These are phyloP conservation scores for Yamadazyma tumulicola DNA, from an alignment of 805 yeast species.

Conservation along the genomic window DNA sequence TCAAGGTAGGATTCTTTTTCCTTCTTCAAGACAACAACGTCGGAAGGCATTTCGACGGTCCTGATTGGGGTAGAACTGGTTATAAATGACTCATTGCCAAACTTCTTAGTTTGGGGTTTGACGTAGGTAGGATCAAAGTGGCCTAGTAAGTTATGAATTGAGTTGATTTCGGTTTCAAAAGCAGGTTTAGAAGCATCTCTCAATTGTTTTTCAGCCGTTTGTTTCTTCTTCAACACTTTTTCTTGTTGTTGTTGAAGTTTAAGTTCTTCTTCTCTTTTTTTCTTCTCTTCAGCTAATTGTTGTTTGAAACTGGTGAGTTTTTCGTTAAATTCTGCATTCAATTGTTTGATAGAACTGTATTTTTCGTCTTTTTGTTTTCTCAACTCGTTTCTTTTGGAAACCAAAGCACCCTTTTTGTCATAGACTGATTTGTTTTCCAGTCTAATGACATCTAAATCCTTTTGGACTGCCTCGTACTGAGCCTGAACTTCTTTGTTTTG, in stretches of 20 bases:
- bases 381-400: conserved; percentile 62
- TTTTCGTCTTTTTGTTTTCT: conserved; percentile 66
- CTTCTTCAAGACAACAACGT: conserved; percentile 60
- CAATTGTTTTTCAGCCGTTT: conserved; percentile 61
- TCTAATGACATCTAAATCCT: conserved; percentile 65
- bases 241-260: conserved; percentile 50
- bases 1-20: conserved; percentile 59
- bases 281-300: conserved; percentile 64
- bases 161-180: conserved; percentile 69
- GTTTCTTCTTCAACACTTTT: conserved; percentile 51
- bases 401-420: conserved; percentile 63
- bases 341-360: conserved; percentile 62
- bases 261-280: conserved; percentile 67
- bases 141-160: conserved; percentile 67
- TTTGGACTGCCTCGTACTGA: conserved; percentile 65
- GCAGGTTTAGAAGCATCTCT: conserved; percentile 81
- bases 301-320: conserved; percentile 69
- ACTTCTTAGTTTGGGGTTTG: conserved; percentile 44
- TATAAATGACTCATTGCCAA: conserved; percentile 23
- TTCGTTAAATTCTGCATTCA: conserved; percentile 71
- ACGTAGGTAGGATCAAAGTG: conserved; percentile 79
- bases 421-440: conserved; percentile 56
- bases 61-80: conserved; percentile 33
- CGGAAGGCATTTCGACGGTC: conserved; percentile 60
- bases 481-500: conserved; percentile 64